Evolutionary conservation across 1,139 yeast genomes (phyloP), one percentile per base, ranked within the genome.

Genomic region (Yamadazyma jaroonii): DNA sequence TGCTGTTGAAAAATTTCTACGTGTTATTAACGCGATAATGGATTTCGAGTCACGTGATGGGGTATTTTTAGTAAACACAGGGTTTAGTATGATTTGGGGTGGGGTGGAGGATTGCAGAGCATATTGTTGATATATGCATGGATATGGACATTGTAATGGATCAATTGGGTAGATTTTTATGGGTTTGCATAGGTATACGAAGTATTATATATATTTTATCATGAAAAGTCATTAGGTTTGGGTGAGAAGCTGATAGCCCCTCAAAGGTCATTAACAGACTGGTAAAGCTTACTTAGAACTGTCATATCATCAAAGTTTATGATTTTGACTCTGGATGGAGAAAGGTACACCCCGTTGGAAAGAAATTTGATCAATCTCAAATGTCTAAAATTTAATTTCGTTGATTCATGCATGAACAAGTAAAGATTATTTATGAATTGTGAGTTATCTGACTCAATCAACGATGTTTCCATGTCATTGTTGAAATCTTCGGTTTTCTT

Each of bases 311-410:
- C 40, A 32, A 30, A 36, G 7, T 24, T 14, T 2, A 34, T 9
- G 4, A 50, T 25, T 32, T 42, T 47, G 25, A 49, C 32, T 23
- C 34, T 44, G 10, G 49, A 50, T 25, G 48, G 44, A 17, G 26
- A n/a, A 22, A 39, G 12, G 4, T 20, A 15, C 17, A 61, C 37
- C 25, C 59, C 44, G 20, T 45, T 42, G 23, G 59, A 50, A 3
- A 43, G 43, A 32, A 62, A 54, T 38, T 49, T 50, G 7, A 45
- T 41, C 13, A 62, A 42, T 8, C 43, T 41, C 34, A 61, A 43
- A 23, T 53, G 51, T 10, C 47, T 45, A 28, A 62, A 51, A 24
- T 49, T 46, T 4, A 62, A 31, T 20, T 49, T 50, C n/a, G 61
- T 55, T 4, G 47, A 39, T 6, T 38, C 31, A 30, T 50, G 43